Base-by-base conservation (phyloP, 2,329 filamentous ascomycete genomes). In the Leptographium lundbergii region DNA sequence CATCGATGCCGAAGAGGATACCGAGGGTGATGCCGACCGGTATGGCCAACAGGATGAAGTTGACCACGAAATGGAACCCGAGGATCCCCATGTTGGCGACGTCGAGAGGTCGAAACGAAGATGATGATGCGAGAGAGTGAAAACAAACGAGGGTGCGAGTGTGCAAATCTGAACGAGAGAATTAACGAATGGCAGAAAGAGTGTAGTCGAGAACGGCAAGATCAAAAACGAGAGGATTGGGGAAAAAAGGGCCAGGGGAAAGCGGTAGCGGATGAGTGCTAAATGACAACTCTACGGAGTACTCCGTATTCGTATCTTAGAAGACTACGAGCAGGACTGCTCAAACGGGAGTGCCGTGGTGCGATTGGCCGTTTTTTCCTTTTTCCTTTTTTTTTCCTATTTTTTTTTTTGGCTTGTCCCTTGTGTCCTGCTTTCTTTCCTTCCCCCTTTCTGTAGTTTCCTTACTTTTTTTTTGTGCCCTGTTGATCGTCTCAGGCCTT, bases 1-100 rank as follows among this genome's bases (percentile, higher is more conserved):
- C 69, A 61, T 81, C 73, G 42, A 81, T 66, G 11, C 76, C 77
- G 42, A 81, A 67, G 27, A 81, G 68, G 51, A 80, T 69, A 54
- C 76, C 78, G 10, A 64, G 52, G 1, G 63, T 64, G 10, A 59
- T 60, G 47, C 57, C 61, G 14, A 64, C 57, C 75, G 79, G 61
- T 36, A 81, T 68, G 63, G 73, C 73, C 61, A 81, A 64, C 56
- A 81, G 72, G 65, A 70, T 71, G 57, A 75, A 71, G 68, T 78
- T 81, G 68, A 58, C 48, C 22, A 54, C 6, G n/a, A 58, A 58
- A 19, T 42, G 48, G 14, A 45, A n/a, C 11, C 34, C 34, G 36
- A 58, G 39, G 32, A 36, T 19, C 10, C 22, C 48, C 36, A 58
- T 54, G 48, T 17, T 24, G 25, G 39, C 17, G 36, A 42, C 4